phyloP scores from a whole-genome alignment of 225 moss, liverwort and hornwort species.

The Polytrichum formosum region DNA sequence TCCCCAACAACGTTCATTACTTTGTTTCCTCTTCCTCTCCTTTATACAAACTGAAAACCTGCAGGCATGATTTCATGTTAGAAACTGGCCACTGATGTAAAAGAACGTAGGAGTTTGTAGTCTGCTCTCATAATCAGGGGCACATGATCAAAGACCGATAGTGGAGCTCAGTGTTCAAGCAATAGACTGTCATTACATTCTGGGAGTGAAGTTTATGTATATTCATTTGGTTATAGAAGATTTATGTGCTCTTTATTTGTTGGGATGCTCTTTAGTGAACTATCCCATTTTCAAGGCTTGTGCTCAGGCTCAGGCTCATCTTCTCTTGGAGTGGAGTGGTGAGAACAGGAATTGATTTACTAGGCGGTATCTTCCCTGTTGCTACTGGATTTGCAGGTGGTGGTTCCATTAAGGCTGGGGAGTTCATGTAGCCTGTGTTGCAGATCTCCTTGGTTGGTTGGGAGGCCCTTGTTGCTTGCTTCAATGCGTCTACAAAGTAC shows the following conservation, averaged over 20 bases:
- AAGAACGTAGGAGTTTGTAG: too few species aligned
- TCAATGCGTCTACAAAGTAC: conserved; percentile 2
- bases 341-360: accelerated
- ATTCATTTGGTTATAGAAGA: too few species aligned
- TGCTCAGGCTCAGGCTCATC: too few species aligned
- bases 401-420: conserved; percentile 16
- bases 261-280: conserved; percentile 26
- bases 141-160: too few species aligned
- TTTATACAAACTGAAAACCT: conserved; percentile 23
- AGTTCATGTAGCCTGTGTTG: conserved; percentile 28
- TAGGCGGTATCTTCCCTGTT: conserved; percentile 20
- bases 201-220: too few species aligned
- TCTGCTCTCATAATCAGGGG: too few species aligned
- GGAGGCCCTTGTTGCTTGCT: conserved; percentile 19
- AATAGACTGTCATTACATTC: too few species aligned
- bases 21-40: conserved; percentile 22
- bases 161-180: too few species aligned
- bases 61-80: not conserved
- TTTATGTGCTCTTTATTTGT: conserved; percentile 12
- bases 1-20: not conserved
- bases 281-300: conserved; percentile 28
- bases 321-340: too few species aligned
- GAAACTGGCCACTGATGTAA: too few species aligned
- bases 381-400: conserved; percentile 17
- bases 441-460: conserved; percentile 21